Conservation (phyloP, 2,329 filamentous ascomycete species). For the Penicillium sp. region DNA sequence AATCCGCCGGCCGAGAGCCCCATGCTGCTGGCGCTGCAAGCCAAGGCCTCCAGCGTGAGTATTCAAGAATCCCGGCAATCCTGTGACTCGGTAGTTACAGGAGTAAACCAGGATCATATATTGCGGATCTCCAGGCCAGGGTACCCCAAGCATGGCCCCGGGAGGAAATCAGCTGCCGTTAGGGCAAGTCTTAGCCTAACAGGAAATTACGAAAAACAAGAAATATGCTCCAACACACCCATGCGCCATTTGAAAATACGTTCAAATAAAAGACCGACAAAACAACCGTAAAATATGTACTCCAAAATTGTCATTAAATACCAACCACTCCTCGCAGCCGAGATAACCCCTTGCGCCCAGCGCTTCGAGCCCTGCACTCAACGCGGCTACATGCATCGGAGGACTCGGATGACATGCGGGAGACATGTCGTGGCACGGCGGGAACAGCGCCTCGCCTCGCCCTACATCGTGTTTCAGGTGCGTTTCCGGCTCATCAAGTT, state of each 20-base stretch:
- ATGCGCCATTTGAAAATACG: background rate
- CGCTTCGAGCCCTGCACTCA: conserved; percentile 16
- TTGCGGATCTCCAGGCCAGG: background rate
- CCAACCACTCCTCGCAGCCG: conserved; percentile 4
- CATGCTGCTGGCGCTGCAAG: conserved; percentile 15
- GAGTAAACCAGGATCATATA: background rate
- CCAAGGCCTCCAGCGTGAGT: background rate
- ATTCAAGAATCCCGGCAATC: background rate
- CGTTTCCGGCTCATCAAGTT: conserved; percentile 61
- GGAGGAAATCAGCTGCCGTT: background rate
- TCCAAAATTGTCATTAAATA: background rate
- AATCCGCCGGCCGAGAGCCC: conserved; percentile 10
- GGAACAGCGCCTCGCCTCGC: conserved; percentile 8
- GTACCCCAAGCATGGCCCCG: background rate
- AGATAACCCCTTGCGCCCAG: conserved; percentile 1
- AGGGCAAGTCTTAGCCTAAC: background rate
- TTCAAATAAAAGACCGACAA: background rate
- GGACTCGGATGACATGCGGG: conserved; percentile 12
- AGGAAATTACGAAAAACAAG: background rate
- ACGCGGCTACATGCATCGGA: conserved; percentile 19
- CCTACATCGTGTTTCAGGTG: conserved; percentile 27
- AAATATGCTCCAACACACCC: background rate
- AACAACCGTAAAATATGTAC: background rate
- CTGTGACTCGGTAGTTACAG: conserved; percentile 14
- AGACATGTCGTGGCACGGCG: conserved; percentile 2